phyloP scores from a whole-genome alignment of 75 land plant species.

The Picea sitchensis region DNA sequence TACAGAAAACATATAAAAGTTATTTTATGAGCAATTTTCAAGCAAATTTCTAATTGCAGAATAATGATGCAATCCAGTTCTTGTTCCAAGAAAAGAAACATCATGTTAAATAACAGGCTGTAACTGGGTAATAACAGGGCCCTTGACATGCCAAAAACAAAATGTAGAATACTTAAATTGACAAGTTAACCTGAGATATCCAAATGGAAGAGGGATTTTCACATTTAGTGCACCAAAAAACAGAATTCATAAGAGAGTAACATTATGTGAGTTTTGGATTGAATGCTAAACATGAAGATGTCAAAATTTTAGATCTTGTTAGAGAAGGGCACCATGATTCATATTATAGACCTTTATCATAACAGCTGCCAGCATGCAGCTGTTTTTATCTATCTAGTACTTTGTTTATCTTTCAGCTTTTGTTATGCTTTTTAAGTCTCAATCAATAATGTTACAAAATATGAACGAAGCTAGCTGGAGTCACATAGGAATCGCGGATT shows the following conservation, averaged over 20 bases:
- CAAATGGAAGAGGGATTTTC: not conserved
- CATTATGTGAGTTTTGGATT: no score
- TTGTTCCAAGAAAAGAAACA: not conserved
- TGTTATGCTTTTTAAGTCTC: not conserved
- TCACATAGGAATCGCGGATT: not conserved
- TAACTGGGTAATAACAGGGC: no score
- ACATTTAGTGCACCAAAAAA: not conserved
- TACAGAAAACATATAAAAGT: not conserved
- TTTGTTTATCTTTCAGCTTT: not conserved
- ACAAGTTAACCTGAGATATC: not conserved
- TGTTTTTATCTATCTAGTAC: not conserved
- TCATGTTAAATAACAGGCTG: not conserved
- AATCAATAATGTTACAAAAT: not conserved
- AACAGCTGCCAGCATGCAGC: not conserved
- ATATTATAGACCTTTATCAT: not conserved
- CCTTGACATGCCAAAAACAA: not conserved
- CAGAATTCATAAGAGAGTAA: not conserved
- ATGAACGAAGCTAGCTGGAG: not conserved
- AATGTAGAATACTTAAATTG: not conserved
- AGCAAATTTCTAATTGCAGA: no score
- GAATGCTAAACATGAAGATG: not conserved
- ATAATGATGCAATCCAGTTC: no score
- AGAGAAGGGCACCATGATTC: not conserved
- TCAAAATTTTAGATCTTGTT: not conserved
- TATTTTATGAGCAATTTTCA: not conserved